Evolutionary conservation across 331 rosid genomes (phyloP), one percentile per base, ranked within the genome.

Genomic region (Phaseolus coccineus): DNA sequence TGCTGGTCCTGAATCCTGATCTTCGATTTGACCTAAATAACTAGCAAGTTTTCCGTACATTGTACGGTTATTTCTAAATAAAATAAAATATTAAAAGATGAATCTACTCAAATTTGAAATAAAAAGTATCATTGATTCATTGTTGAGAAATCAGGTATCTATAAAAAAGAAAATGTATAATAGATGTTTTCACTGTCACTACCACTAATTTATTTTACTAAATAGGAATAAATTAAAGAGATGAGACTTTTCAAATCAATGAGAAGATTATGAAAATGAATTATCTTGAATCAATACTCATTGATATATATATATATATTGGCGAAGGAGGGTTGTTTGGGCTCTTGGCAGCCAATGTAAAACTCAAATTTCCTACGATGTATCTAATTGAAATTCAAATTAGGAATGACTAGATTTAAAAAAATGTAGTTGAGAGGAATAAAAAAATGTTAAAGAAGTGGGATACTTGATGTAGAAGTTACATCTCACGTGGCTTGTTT

Each of bases 1-100:
- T 73, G 69, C 80, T 52, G 73, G 53, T 66, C 69, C 68, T 22
- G 40, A 47, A 61, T 81, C 48, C 76, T 16, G 51, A 48, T 81
- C 48, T 81, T 73, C 77, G 58, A 67, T 68, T 72, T 67, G 59
- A 58, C 35, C 35, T 63, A 58, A 69, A 51, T 28, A 58, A 44
- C 57, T 69, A 69, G 35, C 71, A 9, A 67, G 51, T 65, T 67
- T 22, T 67, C 72, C 37, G 2, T 42, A 11, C 35, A 42, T 67
- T 22, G 19, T 9, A 11, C 3, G 0, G 52, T 22, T 40, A 39
- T 37, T 40, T 66, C 12, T 19, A 19, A 40, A 4, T 37, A n/a
- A 40, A 40, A 66, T 3, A 19, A 40, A 66, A 22, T 19, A 22
- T 19, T 40, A 40, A 19, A 9, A 66, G 19, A 66, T 66, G n/a